phyloP scores from a whole-genome alignment of 805 yeast genomes.

The Metschnikowia borealis region DNA sequence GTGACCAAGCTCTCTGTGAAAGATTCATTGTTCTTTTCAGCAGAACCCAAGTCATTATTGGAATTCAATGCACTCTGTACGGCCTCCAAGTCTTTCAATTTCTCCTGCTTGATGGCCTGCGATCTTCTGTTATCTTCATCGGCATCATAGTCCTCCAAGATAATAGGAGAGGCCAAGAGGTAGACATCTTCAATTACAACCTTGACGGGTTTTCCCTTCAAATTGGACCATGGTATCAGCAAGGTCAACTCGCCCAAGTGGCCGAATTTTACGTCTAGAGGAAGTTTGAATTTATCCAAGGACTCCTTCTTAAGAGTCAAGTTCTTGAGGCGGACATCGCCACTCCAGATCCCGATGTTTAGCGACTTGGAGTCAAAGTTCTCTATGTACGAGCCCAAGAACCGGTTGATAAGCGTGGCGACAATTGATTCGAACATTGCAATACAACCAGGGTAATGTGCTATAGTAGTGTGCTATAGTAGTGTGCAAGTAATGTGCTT shows the following conservation, averaged over 20 bases:
- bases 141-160: constrained; percentile 49
- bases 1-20: constrained; percentile 85
- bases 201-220: constrained; percentile 89
- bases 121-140: constrained; percentile 59
- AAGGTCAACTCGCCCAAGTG: constrained; percentile 83
- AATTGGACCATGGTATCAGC: constrained; percentile 95
- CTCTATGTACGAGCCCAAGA: constrained; percentile 76
- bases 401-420: constrained; percentile 57
- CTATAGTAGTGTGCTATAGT: background rate
- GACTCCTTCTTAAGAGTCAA: constrained; percentile 83
- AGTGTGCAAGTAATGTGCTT: background rate
- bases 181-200: constrained; percentile 83
- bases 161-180: constrained; percentile 72
- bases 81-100: constrained; percentile 62
- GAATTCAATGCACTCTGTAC: constrained; percentile 45
- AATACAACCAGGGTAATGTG: background rate
- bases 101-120: constrained; percentile 60
- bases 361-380: constrained; percentile 93
- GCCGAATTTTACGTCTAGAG: constrained; percentile 85
- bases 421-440: constrained; percentile 63
- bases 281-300: constrained; percentile 78
- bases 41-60: constrained; percentile 38
- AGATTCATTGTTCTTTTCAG: constrained; percentile 48
- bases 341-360: constrained; percentile 96
- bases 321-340: constrained; percentile 84